phyloP scores from a whole-genome alignment of 2,329 filamentous ascomycete genomes.

The Penicillium sclerotiorum region DNA sequence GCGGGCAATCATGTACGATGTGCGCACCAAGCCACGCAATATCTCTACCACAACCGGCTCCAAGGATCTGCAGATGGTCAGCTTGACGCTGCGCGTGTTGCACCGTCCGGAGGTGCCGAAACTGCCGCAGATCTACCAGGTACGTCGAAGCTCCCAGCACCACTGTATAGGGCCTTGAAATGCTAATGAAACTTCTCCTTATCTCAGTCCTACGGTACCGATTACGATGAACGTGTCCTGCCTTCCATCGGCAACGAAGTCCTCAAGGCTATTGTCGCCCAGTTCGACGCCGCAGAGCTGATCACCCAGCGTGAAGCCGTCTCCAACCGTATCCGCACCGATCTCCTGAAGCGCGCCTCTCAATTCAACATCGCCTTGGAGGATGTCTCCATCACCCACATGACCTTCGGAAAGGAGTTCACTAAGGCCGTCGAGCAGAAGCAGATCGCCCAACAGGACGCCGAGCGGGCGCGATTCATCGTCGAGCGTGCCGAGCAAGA shows the following conservation, averaged over 20 bases:
- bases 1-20: conserved; percentile 91
- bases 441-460: conserved; percentile 99
- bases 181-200: neutral
- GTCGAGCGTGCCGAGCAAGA: conserved; percentile 99
- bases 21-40: conserved; percentile 94
- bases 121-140: conserved; percentile 98
- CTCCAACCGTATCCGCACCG: conserved; percentile 87
- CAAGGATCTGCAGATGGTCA: conserved; percentile 99
- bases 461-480: conserved; percentile 94
- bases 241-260: conserved; percentile 99
- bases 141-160: conserved; percentile 39
- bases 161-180: neutral
- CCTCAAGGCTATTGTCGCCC: conserved; percentile 95
- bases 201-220: conserved; percentile 84
- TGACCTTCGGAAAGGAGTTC: conserved; percentile 99
- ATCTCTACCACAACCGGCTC: conserved; percentile 96
- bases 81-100: conserved; percentile 91
- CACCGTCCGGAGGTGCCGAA: conserved; percentile 91
- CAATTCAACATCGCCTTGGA: conserved; percentile 99
- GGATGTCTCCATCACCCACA: conserved; percentile 98
- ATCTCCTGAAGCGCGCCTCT: conserved; percentile 86
- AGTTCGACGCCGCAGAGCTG: conserved; percentile 97
- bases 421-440: conserved; percentile 99
- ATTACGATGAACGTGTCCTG: conserved; percentile 98
- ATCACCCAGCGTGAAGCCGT: conserved; percentile 99